Evolutionary conservation across 2,329 filamentous ascomycete species (phyloP).

Genomic region (Lasiodiplodia theobromae): DNA sequence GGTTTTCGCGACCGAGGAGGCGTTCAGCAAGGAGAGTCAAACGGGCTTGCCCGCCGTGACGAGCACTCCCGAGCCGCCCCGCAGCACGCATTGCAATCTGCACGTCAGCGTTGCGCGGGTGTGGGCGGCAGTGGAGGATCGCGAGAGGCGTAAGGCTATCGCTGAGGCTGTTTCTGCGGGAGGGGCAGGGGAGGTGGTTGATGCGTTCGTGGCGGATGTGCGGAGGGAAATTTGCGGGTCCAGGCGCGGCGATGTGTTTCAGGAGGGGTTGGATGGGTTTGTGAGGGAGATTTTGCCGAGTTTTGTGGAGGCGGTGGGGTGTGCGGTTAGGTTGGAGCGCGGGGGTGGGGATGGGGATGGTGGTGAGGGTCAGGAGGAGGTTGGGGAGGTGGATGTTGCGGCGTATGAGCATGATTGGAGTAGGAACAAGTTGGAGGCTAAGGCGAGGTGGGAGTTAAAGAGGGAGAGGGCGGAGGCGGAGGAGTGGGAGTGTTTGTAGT

Average conservation of each 20-base stretch:
- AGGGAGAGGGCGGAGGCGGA: background rate
- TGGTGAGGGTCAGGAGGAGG: background rate
- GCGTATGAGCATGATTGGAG: slow-evolving; percentile 35
- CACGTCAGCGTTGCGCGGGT: slow-evolving; percentile 39
- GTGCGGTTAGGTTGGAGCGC: slow-evolving; percentile 34
- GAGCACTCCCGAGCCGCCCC: slow-evolving; percentile 34
- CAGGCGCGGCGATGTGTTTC: slow-evolving; percentile 39
- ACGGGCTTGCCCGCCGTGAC: slow-evolving; percentile 42
- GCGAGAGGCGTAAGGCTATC: too few relatives aligned
- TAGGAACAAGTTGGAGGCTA: slow-evolving; percentile 36
- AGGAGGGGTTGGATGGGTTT: slow-evolving; percentile 31
- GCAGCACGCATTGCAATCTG: slow-evolving; percentile 38
- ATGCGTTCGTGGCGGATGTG: slow-evolving; percentile 34
- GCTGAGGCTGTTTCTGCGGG: too few relatives aligned
- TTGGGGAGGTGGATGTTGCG: slow-evolving; percentile 32
- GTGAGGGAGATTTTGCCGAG: slow-evolving; percentile 36
- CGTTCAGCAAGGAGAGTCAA: slow-evolving; percentile 29
- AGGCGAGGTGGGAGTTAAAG: slow-evolving; percentile 37
- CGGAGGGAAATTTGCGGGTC: slow-evolving; percentile 34
- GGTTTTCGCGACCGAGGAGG: background rate
- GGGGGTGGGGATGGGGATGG: slow-evolving; percentile 28
- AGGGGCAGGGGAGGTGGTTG: slow-evolving; percentile 4
- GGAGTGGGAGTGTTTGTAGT: too few relatives aligned
- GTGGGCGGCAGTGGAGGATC: too few relatives aligned
- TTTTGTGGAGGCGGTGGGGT: slow-evolving; percentile 37